phyloP scores from a whole-genome alignment of 148 eudicot genomes.

The Vaccinium vitisidaea region DNA sequence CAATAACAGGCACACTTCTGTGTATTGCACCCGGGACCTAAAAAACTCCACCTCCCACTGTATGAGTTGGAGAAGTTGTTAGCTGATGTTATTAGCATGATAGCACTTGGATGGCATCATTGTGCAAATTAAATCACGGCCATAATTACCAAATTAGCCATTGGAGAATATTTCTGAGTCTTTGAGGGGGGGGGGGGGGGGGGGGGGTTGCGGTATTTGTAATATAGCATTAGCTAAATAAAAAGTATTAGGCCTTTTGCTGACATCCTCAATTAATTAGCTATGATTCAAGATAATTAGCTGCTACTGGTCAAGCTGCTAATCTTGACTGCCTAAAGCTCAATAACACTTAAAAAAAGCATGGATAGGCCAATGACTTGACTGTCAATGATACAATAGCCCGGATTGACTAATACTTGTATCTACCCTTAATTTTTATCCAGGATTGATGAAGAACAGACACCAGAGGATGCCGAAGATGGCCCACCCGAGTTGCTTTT shows the following conservation, averaged over 20 bases:
- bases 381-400: background rate
- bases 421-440: background rate
- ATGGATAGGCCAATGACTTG: background rate
- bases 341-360: background rate
- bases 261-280: background rate
- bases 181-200: background rate
- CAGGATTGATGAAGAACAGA: constrained; percentile 72
- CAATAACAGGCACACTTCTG: background rate
- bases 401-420: background rate
- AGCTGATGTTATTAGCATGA: background rate
- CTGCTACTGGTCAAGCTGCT: background rate
- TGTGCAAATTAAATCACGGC: background rate
- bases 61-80: no score
- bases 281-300: background rate
- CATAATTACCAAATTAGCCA: background rate
- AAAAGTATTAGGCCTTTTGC: background rate
- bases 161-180: background rate
- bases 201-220: no score
- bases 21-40: background rate
- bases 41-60: no score
- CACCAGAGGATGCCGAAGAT: constrained; percentile 84
- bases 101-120: background rate
- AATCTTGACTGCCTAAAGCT: background rate
- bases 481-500: constrained; percentile 92
- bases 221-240: background rate